Base-by-base conservation (phyloP, 257 asterid genomes). In the Ballota nigra region DNA sequence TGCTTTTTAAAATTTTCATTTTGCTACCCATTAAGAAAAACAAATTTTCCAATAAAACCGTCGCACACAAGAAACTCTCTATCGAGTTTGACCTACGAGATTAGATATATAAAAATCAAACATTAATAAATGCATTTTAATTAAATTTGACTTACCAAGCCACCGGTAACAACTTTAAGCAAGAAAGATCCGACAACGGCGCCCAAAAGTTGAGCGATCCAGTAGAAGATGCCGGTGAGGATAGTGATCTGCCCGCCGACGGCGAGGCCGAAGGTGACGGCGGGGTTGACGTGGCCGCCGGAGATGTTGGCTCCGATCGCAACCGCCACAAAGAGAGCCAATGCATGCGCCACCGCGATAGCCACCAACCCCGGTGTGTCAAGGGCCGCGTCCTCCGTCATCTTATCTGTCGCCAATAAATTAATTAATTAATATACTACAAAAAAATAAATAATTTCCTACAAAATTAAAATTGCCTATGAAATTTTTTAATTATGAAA, bases 221-320 rank as follows among this genome's bases (percentile, higher is more conserved):
- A 86, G 74, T 88, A 88, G 78, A 88, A 78, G 20, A 86, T 13
- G 5, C 92, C 87, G 65, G 90, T 88, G 57, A 88, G 83, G 64
- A 88, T 40, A 19, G 95, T 84, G 75, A 88, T 88, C 77, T 86
- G 95, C 23, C 95, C 95, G 5, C 95, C 95, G 3, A 86, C 81
- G 28, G 92, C 89, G 76, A 88, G 61, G 1, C 95, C 95, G 41
- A 88, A 88, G 63, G 92, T 88, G 71, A 88, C 95, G 18, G 89
- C 95, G 11, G 95, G 95, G 79, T 88, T 88, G 52, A 88, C 89
- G 56, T 88, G 95, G 65, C 95, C 95, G 36, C 95, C 92, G 78
- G 95, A 88, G 78, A 84, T 82, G 84, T 88, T 88, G 71, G 95
- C 92, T 3, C 81, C 95, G 33, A 86, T 70, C 1, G 90, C 18